These are phyloP conservation scores for Mariannaea elegans DNA, from an alignment of 2,329 filamentous ascomycete species.

Conservation along the genomic window DNA sequence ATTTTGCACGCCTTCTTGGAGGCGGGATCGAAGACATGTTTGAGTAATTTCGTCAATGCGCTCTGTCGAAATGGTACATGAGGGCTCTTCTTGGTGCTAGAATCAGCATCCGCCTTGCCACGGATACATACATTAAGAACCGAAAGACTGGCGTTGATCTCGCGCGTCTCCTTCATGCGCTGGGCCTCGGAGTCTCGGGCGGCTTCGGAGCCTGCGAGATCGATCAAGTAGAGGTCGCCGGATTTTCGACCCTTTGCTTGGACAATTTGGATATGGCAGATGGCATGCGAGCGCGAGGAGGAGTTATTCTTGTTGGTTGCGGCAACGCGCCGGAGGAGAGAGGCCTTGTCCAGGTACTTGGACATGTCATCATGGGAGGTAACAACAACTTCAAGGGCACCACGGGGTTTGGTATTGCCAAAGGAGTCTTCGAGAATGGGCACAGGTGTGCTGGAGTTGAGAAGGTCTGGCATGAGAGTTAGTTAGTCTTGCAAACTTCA, in stretches of 20 bases:
- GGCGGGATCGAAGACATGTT: slow-evolving; percentile 58
- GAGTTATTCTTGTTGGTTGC: slow-evolving; percentile 56
- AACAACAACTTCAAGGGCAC: slow-evolving; percentile 51
- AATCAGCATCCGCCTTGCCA: slow-evolving; percentile 50
- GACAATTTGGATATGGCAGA: slow-evolving; percentile 57
- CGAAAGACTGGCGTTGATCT: slow-evolving; percentile 60
- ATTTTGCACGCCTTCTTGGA: slow-evolving; percentile 51
- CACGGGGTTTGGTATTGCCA: slow-evolving; percentile 54
- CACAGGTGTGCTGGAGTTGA: slow-evolving; percentile 52
- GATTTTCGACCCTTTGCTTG: slow-evolving; percentile 45
- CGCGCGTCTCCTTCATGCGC: slow-evolving; percentile 56
- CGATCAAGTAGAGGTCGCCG: slow-evolving; percentile 57
- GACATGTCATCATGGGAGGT: slow-evolving; percentile 41
- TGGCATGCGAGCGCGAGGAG: slow-evolving; percentile 58
- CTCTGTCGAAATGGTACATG: slow-evolving; percentile 58
- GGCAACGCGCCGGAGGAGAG: slow-evolving; percentile 52
- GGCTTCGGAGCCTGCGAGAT: slow-evolving; percentile 59
- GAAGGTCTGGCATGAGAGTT: slow-evolving; percentile 44
- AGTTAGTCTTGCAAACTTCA: not conserved
- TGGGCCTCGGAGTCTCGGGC: slow-evolving; percentile 54
- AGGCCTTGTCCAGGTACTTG: slow-evolving; percentile 47
- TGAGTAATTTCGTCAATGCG: slow-evolving; percentile 57
- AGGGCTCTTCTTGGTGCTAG: slow-evolving; percentile 41
- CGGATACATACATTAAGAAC: slow-evolving; percentile 63
- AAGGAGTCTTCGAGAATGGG: slow-evolving; percentile 57